phyloP scores from a whole-genome alignment of 1,284 basidiomycete genomes.

The Earliella scabrosa region DNA sequence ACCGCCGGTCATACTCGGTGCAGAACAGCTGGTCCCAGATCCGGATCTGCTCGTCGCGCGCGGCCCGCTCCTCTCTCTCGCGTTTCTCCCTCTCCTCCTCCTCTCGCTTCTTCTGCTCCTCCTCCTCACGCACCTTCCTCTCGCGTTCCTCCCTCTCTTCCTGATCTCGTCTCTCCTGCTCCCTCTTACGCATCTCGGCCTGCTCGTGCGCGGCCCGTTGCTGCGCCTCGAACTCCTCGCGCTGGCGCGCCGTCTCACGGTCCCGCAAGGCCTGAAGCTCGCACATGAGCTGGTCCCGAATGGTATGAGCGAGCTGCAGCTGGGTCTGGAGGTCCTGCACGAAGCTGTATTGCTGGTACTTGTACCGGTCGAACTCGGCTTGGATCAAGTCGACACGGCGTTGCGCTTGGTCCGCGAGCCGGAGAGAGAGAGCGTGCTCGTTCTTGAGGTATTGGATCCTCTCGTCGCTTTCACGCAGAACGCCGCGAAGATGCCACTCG shows the following conservation, averaged over 20 bases:
- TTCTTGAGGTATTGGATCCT: background rate
- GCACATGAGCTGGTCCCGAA: background rate
- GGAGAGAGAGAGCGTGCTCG: background rate
- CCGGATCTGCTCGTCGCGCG: background rate
- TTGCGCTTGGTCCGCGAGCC: background rate
- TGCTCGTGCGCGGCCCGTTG: background rate
- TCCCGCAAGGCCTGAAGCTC: no score
- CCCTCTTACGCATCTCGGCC: background rate
- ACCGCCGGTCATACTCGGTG: slow-evolving; percentile 24
- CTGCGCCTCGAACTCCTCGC: background rate
- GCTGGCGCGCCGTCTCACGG: no score
- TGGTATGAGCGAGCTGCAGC: background rate
- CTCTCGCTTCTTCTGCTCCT: slow-evolving; percentile 1
- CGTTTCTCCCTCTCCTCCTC: background rate
- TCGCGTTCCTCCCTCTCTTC: background rate
- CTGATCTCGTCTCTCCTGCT: background rate
- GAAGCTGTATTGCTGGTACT: background rate
- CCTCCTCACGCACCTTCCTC: background rate
- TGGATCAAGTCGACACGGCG: background rate
- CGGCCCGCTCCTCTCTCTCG: background rate
- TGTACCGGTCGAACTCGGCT: background rate
- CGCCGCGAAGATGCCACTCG: no score
- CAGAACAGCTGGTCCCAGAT: background rate
- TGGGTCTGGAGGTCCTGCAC: background rate
- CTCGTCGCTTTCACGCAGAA: no score